Evolutionary conservation across 2,329 filamentous ascomycete genomes (phyloP).

Genomic region (Aspergillus ibericus): DNA sequence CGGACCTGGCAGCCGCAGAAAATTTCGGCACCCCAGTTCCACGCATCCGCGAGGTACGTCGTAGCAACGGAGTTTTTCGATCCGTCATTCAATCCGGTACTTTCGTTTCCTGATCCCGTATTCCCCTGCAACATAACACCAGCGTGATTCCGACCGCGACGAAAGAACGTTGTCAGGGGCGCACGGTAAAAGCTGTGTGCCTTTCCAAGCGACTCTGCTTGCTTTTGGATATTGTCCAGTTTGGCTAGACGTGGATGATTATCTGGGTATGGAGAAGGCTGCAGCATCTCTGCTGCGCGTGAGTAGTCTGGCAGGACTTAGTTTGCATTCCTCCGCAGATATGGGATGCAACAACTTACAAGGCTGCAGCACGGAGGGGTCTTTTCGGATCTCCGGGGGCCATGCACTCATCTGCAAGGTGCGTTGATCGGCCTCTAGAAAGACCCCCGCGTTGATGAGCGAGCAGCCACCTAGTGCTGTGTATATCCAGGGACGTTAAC

Average conservation of each 20-base stretch:
- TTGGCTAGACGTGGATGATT: conserved; percentile 6
- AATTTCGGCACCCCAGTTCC: conserved; percentile 71
- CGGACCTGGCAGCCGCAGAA: conserved; percentile 69
- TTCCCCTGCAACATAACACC: conserved; percentile 59
- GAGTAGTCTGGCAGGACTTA: conserved; percentile 13
- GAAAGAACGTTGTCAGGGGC: conserved; percentile 64
- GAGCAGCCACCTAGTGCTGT: conserved; percentile 61
- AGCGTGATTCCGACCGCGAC: conserved; percentile 60
- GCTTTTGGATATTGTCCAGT: conserved; percentile 5
- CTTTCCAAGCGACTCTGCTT: conserved; percentile 37
- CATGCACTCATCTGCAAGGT: conserved; percentile 57
- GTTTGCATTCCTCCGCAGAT: too few relatives aligned
- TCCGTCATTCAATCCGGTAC: conserved; percentile 66
- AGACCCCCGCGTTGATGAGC: conserved; percentile 69
- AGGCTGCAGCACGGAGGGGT: conserved; percentile 30
- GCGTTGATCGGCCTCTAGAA: conserved; percentile 57
- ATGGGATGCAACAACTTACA: conserved; percentile 14
- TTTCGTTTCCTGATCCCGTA: neutral
- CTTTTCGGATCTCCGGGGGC: conserved; percentile 43
- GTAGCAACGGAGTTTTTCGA: conserved; percentile 58
- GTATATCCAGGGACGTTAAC: neutral
- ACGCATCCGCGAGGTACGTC: conserved; percentile 67
- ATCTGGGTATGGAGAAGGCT: conserved; percentile 16
- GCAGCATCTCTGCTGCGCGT: conserved; percentile 17
- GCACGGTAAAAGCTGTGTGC: conserved; percentile 56